Evolutionary conservation across 1,284 basidiomycete genomes (phyloP).

Genomic region (Sporisorium graminicola): DNA sequence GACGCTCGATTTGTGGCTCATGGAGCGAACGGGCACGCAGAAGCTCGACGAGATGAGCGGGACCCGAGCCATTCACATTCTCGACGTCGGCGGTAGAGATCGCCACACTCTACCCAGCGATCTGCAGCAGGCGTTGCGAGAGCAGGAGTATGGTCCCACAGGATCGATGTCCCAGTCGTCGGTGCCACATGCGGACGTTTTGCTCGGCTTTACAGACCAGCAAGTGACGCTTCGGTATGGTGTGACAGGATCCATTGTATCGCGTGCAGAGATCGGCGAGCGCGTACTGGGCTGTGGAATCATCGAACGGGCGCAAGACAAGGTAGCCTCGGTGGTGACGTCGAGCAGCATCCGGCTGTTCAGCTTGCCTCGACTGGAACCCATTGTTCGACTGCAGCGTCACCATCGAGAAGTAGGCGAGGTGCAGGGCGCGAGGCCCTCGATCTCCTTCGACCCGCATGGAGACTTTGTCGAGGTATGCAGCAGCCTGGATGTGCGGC

Average conservation of each 20-base stretch:
- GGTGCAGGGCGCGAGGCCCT: constrained; percentile 19
- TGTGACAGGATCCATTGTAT: constrained; percentile 53
- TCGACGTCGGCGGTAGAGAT: constrained; percentile 51
- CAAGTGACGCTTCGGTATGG: constrained; percentile 40
- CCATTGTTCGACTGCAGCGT: constrained; percentile 55
- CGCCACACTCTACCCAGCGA: constrained; percentile 46
- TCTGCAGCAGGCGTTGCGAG: constrained; percentile 52
- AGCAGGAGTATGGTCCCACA: constrained; percentile 36
- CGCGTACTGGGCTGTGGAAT: constrained; percentile 48
- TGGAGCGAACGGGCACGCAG: constrained; percentile 35
- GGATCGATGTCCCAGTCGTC: constrained; percentile 8
- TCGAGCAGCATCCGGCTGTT: constrained; percentile 53
- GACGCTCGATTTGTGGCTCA: constrained; percentile 58
- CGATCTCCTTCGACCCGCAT: constrained; percentile 46
- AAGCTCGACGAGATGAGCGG: constrained; percentile 50
- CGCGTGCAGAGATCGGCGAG: constrained; percentile 54
- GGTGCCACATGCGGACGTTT: constrained; percentile 36
- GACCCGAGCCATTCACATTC: constrained; percentile 29
- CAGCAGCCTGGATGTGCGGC: constrained; percentile 59
- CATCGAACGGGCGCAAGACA: constrained; percentile 46
- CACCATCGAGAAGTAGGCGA: constrained; percentile 56
- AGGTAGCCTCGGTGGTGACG: constrained; percentile 51
- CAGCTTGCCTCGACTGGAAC: constrained; percentile 58
- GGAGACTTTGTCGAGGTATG: constrained; percentile 64
- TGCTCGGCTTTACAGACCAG: constrained; percentile 42